Conservation (phyloP, 192 early-diverging fungal species). For the Backusella circina region DNA sequence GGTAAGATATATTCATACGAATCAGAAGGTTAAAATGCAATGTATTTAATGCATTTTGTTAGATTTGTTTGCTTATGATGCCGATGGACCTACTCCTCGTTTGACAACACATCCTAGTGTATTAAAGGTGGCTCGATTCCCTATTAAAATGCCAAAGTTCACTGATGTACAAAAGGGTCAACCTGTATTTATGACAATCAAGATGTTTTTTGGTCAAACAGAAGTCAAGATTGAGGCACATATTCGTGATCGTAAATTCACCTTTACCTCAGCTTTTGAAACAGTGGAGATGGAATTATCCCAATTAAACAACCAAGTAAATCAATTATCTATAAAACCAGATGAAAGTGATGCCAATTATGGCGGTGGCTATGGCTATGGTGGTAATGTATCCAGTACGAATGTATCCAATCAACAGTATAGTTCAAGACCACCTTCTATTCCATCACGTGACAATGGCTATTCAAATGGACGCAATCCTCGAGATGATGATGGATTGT, state of each 20-base stretch:
- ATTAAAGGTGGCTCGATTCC: conserved; percentile 36
- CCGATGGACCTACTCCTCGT: conserved; percentile 22
- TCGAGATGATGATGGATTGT: conserved; percentile 16
- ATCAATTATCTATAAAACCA: neutral
- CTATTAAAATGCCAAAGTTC: conserved; percentile 40
- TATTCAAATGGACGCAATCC: conserved; percentile 16
- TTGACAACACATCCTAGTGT: conserved; percentile 34
- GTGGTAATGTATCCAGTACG: neutral
- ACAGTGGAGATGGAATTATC: neutral
- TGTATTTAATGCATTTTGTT: neutral
- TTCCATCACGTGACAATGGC: conserved; percentile 14
- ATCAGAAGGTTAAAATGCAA: neutral
- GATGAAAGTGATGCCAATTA: conserved; percentile 4
- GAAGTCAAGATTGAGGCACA: conserved; percentile 47
- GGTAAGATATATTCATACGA: conserved; percentile 19
- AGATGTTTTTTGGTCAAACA: conserved; percentile 51
- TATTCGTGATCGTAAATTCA: conserved; percentile 40
- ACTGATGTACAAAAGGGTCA: conserved; percentile 38
- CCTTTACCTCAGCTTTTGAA: conserved; percentile 36
- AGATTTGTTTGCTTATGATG: conserved; percentile 37
- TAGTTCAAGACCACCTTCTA: conserved; percentile 8
- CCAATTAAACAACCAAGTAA: neutral
- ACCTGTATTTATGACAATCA: conserved; percentile 46
- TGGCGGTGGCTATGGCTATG: neutral
- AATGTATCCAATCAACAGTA: neutral